Conservation (phyloP, 164 flowering plant genomes). For the Aristolochia contorta region DNA sequence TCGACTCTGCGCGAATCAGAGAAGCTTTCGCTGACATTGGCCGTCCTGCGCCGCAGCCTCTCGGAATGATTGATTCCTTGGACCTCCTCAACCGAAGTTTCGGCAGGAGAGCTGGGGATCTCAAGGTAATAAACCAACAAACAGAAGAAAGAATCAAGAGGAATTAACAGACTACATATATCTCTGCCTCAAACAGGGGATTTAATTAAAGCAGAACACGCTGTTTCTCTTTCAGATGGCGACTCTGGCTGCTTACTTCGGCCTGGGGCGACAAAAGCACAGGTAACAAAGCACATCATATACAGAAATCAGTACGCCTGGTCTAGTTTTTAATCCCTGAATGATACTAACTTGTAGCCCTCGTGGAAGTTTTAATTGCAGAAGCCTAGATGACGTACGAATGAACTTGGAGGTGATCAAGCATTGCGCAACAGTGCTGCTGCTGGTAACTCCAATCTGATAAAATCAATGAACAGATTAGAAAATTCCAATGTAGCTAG, state of each 20-base stretch:
- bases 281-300: conserved; percentile 2
- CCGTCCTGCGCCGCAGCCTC: conserved; percentile 70
- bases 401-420: conserved; percentile 84
- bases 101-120: conserved; percentile 94
- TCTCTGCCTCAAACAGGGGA: no score
- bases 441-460: conserved; percentile 6
- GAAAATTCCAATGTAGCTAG: no score
- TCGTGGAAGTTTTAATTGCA: conserved; percentile 7
- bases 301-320: no score
- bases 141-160: not conserved
- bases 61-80: conserved; percentile 65
- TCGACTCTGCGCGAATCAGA: conserved; percentile 66
- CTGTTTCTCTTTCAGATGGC: conserved; percentile 9
- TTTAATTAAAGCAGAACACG: not conserved
- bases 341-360: not conserved
- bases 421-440: conserved; percentile 63
- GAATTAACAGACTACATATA: no score
- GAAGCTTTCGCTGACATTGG: conserved; percentile 76
- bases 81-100: conserved; percentile 63
- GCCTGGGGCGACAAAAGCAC: conserved; percentile 13
- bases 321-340: no score
- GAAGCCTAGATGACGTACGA: conserved; percentile 82
- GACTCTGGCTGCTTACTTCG: conserved; percentile 15
- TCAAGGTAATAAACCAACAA: conserved; percentile 60
- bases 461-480: not conserved